These are phyloP conservation scores for Candida gigantensis DNA, from an alignment of 1,139 yeast genomes.

Conservation along the genomic window DNA sequence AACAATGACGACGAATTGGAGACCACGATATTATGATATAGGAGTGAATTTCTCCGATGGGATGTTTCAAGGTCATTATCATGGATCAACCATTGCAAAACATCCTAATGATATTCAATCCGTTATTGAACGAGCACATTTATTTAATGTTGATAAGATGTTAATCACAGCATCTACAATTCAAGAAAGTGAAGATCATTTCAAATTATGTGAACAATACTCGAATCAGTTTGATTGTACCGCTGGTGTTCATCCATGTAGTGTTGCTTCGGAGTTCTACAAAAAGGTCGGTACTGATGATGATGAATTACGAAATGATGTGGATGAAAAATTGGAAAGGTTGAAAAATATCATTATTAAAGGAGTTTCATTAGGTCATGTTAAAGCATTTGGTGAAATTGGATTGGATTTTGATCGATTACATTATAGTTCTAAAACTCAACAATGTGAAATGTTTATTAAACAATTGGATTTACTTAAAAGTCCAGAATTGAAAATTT, in stretches of 20 bases:
- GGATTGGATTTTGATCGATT: slow-evolving; percentile 93
- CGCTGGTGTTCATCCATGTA: slow-evolving; percentile 94
- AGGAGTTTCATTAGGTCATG: slow-evolving; percentile 52
- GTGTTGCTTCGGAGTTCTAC: slow-evolving; percentile 63
- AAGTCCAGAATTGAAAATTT: slow-evolving; percentile 32
- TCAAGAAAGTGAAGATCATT: slow-evolving; percentile 55
- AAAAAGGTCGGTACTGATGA: slow-evolving; percentile 17
- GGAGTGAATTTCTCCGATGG: slow-evolving; percentile 88
- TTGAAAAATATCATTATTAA: slow-evolving; percentile 50
- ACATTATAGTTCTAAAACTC: slow-evolving; percentile 66
- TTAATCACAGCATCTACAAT: slow-evolving; percentile 83
- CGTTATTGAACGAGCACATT: slow-evolving; percentile 67
- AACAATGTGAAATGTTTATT: slow-evolving; percentile 67
- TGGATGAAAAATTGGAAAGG: slow-evolving; percentile 41
- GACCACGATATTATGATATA: slow-evolving; percentile 48
- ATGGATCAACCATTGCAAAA: slow-evolving; percentile 53
- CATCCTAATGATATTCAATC: slow-evolving; percentile 69
- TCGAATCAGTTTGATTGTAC: slow-evolving; percentile 57
- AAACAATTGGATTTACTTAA: slow-evolving; percentile 69
- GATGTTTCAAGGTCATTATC: slow-evolving; percentile 82
- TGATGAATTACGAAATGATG: slow-evolving; percentile 26
- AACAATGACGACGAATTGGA: slow-evolving; percentile 26
- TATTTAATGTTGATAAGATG: slow-evolving; percentile 65
- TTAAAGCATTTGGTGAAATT: slow-evolving; percentile 87
- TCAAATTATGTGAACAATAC: slow-evolving; percentile 33